A percentile compares a stretch with the other conserved stretches of the same genome.
Conservation (phyloP, 768 basidiomycete species). For the Leccinum boreale region DNA sequence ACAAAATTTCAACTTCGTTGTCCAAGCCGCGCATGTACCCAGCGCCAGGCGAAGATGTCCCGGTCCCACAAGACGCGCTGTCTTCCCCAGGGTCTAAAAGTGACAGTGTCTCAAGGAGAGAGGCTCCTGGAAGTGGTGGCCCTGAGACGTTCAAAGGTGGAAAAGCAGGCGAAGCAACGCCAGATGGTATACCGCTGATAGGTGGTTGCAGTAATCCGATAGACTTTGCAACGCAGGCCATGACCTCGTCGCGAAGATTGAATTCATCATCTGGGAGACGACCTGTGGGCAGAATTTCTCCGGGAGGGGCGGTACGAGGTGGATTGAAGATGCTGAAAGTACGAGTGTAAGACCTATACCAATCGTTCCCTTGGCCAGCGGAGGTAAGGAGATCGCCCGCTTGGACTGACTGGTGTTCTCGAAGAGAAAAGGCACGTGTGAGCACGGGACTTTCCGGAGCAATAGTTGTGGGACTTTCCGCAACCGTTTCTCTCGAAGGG, state of each 20-base stretch:
- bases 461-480: conserved; percentile 19
- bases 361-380: conserved; percentile 46
- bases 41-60: conserved; percentile 49
- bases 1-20: conserved; percentile 95
- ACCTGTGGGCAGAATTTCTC: conserved; percentile 23
- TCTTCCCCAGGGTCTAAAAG: conserved; percentile 72
- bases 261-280: conserved; percentile 62
- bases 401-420: conserved; percentile 50
- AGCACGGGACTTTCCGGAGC: neutral
- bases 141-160: conserved; percentile 43
- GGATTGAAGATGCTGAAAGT: conserved; percentile 49
- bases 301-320: conserved; percentile 38
- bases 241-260: conserved; percentile 93
- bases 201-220: conserved; percentile 92
- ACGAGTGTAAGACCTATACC: conserved; percentile 44
- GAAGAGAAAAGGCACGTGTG: conserved; percentile 25
- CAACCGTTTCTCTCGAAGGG: conserved; percentile 22
- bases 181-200: conserved; percentile 61
- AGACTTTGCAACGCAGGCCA: conserved; percentile 96
- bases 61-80: conserved; percentile 59
- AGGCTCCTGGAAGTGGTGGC: conserved; percentile 36
- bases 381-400: conserved; percentile 75
- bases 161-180: conserved; percentile 63
- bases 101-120: conserved; percentile 73
- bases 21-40: conserved; percentile 79